Evolutionary conservation across 805 yeast species (phyloP).

Genomic region (Metschnikowia drakensbergensis): DNA sequence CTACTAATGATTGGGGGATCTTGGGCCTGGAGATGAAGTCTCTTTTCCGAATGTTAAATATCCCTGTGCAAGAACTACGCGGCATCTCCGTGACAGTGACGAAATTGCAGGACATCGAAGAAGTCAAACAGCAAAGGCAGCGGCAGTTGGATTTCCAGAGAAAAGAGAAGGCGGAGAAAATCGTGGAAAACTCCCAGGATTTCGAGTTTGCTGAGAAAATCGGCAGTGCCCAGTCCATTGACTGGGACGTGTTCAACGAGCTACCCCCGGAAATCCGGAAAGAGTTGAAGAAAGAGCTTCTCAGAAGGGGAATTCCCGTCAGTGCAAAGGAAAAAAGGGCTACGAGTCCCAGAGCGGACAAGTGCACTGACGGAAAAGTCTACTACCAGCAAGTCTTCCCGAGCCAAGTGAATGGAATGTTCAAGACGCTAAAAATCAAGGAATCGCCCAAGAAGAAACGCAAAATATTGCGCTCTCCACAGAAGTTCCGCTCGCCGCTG

Average conservation of each 20-base stretch:
- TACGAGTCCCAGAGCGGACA: too few species aligned
- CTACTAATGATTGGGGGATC: conserved; percentile 59
- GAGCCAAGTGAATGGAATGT: conserved; percentile 24
- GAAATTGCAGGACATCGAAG: conserved; percentile 45
- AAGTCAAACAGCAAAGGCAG: conserved; percentile 14
- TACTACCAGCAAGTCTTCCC: conserved; percentile 39
- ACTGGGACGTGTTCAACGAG: conserved; percentile 59
- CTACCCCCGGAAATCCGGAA: conserved; percentile 63
- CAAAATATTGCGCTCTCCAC: conserved; percentile 19
- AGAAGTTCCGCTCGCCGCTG: conserved; percentile 3
- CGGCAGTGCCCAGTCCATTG: conserved; percentile 38
- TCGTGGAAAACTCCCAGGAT: conserved; percentile 8
- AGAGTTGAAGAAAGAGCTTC: conserved; percentile 56
- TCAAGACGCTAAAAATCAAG: conserved; percentile 29
- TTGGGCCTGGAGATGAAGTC: conserved; percentile 57
- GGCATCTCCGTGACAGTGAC: conserved; percentile 74
- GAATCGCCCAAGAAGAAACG: conserved; percentile 27
- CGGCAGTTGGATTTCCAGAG: conserved; percentile 11
- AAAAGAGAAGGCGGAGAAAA: not conserved
- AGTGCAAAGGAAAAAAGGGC: conserved; percentile 10
- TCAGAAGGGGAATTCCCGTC: conserved; percentile 37
- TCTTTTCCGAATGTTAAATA: conserved; percentile 50
- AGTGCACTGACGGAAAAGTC: conserved; percentile 18
- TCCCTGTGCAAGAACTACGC: conserved; percentile 66
- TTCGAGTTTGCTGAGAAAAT: conserved; percentile 15